Evolutionary conservation across 2,329 filamentous ascomycete genomes (phyloP), one percentile per base, ranked within the genome.

Genomic region (Gnomoniopsis smithogilvyi): DNA sequence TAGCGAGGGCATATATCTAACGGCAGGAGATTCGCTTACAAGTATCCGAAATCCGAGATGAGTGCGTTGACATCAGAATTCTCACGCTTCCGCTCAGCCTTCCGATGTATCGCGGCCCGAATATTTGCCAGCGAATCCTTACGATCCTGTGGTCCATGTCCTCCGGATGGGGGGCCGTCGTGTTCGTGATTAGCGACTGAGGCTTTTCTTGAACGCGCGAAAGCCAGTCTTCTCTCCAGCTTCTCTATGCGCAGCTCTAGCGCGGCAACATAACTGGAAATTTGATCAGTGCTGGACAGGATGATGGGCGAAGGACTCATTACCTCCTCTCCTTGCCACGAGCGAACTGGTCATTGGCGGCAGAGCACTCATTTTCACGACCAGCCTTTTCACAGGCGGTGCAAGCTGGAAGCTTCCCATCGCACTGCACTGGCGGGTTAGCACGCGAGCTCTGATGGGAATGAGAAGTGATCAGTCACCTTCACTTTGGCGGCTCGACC

Each of bases 331-430:
- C 95, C 73, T 98, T 98, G 62, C 95, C 95, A 63, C 92, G 84
- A 0, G 94, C 93, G 74, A 97, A 98, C 72, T 97, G 92, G 70
- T 98, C 94, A 68, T 96, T 97, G 8, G 92, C 93, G 58, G 92
- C 92, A 7, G 92, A 96, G 72, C 95, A 99, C 70, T 96, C 92
- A 61, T 82, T 87, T 57, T 90, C 87, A 62, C 92, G 89, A 33
- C 93, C 92, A 15, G 92, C 91, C 74, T 92, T 93, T 74, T 97
- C 94, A 70, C 95, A 98, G 19, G 94, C 94, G 8, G 92, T 96
- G 71, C 95, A 99, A 8, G 93, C 92, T 12, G 95, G 95, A 41
- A 98, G 79, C 73, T 97, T 97, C 62, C 95, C 94, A 76, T 98
- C 95, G 69, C 95, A 99, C 86, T 89, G 45, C 34, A 48, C 15